Base-by-base conservation (phyloP, 306 rosid species). In the Gynostemma pentaphyllum region DNA sequence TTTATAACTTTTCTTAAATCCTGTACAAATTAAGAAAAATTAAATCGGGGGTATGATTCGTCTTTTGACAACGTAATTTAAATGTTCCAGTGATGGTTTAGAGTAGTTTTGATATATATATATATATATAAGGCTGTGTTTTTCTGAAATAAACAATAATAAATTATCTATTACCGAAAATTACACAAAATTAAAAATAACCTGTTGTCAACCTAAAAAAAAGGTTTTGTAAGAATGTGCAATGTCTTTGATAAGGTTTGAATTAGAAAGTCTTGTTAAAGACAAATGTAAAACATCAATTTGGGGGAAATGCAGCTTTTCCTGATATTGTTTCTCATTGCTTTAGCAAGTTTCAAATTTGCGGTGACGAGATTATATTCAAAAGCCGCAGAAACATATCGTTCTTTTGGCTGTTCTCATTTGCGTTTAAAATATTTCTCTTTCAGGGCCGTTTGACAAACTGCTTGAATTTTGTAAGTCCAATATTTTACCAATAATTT, bases 271-370 rank as follows among this genome's bases (percentile, higher is more conserved):
- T 26, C 51, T 26, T 27, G 12, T 3, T 12, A 13, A 7, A 26
- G 57, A 53, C 27, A 53, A 28, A 14, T 7, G 0, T 53, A 7
- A n/a, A 15, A 15, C 27, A 14, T 53, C n/a, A 14, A 14, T n/a
- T 23, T 28, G 14, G 7, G 40, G 14, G 7, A 15, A 15, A 28
- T 7, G 61, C 15, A 14, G 23, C 24, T 54, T 54, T n/a, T 54
- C 42, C 42, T 9, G 62, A 30, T n/a, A 3, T 54, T 54, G 62
- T 54, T 54, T 54, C 62, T 30, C 42, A 54, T 54, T 54, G 39
- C 42, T 16, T 54, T 30, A 30, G 62, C 62, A 16, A 19, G 62
- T 30, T 2, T 30, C 1, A 7, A 41, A 29, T 54, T 54, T 54
- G 12, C 4, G 41, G 8, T n/a, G 62, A 54, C 62, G 30, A 54